These are phyloP conservation scores for Phytophthora pisi DNA, from an alignment of 352 stramenopile species.

Conservation along the genomic window DNA sequence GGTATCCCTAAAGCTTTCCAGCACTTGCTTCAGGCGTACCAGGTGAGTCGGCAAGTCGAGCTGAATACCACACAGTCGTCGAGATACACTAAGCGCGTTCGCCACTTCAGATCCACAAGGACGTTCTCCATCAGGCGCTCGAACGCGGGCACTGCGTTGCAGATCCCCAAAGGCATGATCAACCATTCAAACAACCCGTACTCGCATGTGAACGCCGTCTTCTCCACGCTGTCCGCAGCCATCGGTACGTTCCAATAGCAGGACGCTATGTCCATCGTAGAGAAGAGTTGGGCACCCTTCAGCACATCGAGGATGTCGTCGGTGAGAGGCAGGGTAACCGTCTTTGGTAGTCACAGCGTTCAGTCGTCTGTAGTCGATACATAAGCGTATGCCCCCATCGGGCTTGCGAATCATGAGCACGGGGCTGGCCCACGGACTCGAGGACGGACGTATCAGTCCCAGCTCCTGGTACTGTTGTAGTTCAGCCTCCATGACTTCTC, in stretches of 20 bases:
- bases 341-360: too few species aligned
- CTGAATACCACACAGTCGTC: slow-evolving; percentile 11
- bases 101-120: slow-evolving; percentile 2
- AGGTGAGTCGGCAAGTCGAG: slow-evolving; percentile 6
- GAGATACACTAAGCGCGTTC: slow-evolving; percentile 2
- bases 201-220: slow-evolving; percentile 11
- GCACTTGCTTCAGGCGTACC: not conserved
- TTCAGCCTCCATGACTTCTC: slow-evolving; percentile 12
- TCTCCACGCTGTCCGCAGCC: not conserved
- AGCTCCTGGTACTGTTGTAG: slow-evolving; percentile 12
- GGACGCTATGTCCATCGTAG: slow-evolving; percentile 4
- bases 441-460: slow-evolving; percentile 2
- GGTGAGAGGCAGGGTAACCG: too few species aligned
- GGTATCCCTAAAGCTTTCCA: not conserved
- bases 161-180: slow-evolving; percentile 4
- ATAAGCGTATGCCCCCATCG: slow-evolving; percentile 16
- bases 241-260: slow-evolving; percentile 5
- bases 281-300: slow-evolving; percentile 1
- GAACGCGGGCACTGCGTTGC: slow-evolving; percentile 1
- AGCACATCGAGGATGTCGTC: not conserved
- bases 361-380: slow-evolving; percentile 15
- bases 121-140: slow-evolving; percentile 13
- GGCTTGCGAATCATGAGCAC: slow-evolving; percentile 1
- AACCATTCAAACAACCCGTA: slow-evolving; percentile 1
- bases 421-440: slow-evolving; percentile 7